A percentile compares a stretch with the other conserved stretches of the same genome.
Evolutionary conservation across 2,329 filamentous ascomycete species (phyloP).

Genomic region (Plenodomus lindquistii): DNA sequence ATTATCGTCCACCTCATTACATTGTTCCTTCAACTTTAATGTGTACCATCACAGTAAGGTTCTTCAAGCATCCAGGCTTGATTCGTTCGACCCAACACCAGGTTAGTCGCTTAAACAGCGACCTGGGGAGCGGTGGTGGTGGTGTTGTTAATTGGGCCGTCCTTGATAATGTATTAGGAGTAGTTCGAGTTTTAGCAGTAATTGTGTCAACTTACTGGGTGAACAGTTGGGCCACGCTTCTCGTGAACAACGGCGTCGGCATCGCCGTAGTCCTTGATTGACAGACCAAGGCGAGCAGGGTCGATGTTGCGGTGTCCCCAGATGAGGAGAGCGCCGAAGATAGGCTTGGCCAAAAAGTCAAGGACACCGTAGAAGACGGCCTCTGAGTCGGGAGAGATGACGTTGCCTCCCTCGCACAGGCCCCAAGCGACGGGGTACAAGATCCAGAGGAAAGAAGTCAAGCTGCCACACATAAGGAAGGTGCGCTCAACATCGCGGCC

Average conservation of each 20-base stretch:
- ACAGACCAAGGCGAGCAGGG: conserved; percentile 59
- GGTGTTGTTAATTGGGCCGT: conserved; percentile 2
- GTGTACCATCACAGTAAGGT: not conserved
- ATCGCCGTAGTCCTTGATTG: conserved; percentile 52
- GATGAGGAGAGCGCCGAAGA: conserved; percentile 64
- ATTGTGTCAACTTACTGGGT: conserved; percentile 1
- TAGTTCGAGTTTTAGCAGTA: not conserved
- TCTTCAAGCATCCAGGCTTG: not conserved
- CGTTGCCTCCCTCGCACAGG: conserved; percentile 62
- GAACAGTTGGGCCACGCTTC: conserved; percentile 15
- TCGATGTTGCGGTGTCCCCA: conserved; percentile 67
- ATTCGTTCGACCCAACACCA: not conserved
- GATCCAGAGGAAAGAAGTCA: conserved; percentile 66
- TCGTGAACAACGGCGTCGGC: conserved; percentile 35
- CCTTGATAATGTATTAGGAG: not conserved
- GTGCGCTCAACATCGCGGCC: conserved; percentile 58
- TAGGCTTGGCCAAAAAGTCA: conserved; percentile 66
- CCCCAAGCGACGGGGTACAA: conserved; percentile 67
- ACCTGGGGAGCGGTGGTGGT: not conserved
- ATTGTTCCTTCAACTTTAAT: not conserved
- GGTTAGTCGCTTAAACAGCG: not conserved
- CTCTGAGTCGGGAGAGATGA: conserved; percentile 68
- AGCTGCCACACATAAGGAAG: conserved; percentile 61
- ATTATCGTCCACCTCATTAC: not conserved
- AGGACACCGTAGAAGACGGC: conserved; percentile 71